These are phyloP conservation scores for Pestalotiopsis sp. DNA, from an alignment of 2,329 filamentous ascomycete species.

Conservation along the genomic window DNA sequence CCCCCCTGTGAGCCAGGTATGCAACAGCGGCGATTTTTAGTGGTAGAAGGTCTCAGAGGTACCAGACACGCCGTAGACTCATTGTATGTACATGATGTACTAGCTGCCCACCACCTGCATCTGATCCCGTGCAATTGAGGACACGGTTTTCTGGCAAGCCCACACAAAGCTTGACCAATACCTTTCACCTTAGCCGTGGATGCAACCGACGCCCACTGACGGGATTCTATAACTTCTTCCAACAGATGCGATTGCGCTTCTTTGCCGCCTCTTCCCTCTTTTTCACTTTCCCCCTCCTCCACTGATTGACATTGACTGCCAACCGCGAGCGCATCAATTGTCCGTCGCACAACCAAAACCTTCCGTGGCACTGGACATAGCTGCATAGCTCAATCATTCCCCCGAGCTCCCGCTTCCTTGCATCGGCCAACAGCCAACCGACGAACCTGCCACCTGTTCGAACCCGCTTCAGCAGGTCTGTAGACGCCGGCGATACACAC, in stretches of 20 bases:
- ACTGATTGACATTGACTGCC: background rate
- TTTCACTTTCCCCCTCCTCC: background rate
- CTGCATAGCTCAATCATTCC: background rate
- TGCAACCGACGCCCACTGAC: background rate
- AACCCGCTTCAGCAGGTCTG: constrained; percentile 23
- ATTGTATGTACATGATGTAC: background rate
- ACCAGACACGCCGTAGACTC: background rate
- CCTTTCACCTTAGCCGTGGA: background rate
- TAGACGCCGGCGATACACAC: constrained; percentile 17
- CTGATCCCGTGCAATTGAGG: constrained; percentile 29
- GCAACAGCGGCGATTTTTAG: too few relatives aligned
- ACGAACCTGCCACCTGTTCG: background rate
- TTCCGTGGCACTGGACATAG: background rate
- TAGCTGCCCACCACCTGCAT: background rate
- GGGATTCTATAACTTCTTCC: background rate
- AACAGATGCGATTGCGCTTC: background rate
- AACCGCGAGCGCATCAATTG: background rate
- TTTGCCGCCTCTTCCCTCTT: constrained; percentile 1
- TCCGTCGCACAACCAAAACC: background rate
- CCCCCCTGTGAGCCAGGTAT: too few relatives aligned
- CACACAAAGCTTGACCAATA: constrained; percentile 14
- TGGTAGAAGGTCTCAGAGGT: background rate
- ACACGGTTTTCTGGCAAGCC: constrained; percentile 32
- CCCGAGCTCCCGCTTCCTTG: background rate
- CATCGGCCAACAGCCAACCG: background rate